phyloP scores from a whole-genome alignment of 1,139 yeast species.

The Debaryomyces udenii region DNA sequence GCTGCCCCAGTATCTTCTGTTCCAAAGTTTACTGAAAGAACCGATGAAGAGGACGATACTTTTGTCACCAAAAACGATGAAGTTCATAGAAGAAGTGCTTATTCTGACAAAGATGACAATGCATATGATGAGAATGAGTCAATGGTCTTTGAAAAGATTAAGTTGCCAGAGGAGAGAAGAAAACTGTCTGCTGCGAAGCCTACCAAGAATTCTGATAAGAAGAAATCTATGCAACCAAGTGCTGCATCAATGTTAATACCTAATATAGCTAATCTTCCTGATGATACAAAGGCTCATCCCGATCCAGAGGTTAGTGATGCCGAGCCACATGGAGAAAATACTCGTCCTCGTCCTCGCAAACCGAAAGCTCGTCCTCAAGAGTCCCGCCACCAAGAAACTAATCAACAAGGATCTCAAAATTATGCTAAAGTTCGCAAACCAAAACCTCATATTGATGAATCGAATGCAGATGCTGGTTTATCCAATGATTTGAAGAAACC shows the following conservation, averaged over 20 bases:
- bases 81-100: constrained; percentile 21
- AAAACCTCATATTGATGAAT: constrained; percentile 15
- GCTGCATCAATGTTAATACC: constrained; percentile 46
- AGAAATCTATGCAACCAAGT: constrained; percentile 36
- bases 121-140: constrained; percentile 24
- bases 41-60: constrained; percentile 34
- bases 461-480: constrained; percentile 1
- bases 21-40: constrained; percentile 13
- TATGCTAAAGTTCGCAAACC: constrained; percentile 31
- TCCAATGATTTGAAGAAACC: constrained; percentile 25
- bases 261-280: constrained; percentile 17
- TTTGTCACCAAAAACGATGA: constrained; percentile 39
- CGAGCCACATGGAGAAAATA: not conserved
- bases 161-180: constrained; percentile 39
- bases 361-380: constrained; percentile 25
- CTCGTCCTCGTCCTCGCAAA: constrained; percentile 24
- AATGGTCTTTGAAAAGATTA: constrained; percentile 47
- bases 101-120: constrained; percentile 20
- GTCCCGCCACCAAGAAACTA: not conserved
- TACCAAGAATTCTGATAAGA: constrained; percentile 10
- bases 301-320: constrained; percentile 27
- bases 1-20: constrained; percentile 8
- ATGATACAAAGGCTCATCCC: constrained; percentile 5
- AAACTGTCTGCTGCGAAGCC: constrained; percentile 19
- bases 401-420: constrained; percentile 19